These are phyloP conservation scores for Coemansia sp. DNA, from an alignment of 192 early-diverging fungal species.

Conservation along the genomic window DNA sequence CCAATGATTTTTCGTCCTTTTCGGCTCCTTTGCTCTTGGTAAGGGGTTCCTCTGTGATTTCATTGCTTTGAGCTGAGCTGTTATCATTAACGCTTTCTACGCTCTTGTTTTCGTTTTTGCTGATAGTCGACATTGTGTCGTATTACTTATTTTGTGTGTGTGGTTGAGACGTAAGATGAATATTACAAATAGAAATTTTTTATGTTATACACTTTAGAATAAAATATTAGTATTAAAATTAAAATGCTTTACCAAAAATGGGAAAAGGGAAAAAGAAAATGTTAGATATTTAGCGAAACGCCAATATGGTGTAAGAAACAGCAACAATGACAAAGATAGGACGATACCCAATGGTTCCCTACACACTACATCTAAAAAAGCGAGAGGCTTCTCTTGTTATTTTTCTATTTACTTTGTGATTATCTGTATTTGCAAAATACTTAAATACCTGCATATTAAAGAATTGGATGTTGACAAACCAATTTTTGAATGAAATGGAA, in stretches of 20 bases:
- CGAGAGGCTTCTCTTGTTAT: neutral
- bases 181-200: too few species aligned
- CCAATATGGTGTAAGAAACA: neutral
- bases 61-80: neutral
- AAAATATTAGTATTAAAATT: too few species aligned
- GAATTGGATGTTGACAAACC: neutral
- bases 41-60: neutral
- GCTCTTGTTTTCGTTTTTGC: neutral
- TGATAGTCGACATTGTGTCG: neutral
- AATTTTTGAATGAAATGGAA: too few species aligned
- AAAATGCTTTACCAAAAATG: too few species aligned
- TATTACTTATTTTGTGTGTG: neutral
- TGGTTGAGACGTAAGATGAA: neutral
- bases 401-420: neutral
- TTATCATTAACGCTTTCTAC: neutral
- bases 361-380: neutral
- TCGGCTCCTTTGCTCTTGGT: constrained; percentile 2
- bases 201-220: too few species aligned
- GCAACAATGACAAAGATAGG: neutral
- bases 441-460: constrained; percentile 4
- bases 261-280: neutral
- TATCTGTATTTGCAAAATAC: too few species aligned
- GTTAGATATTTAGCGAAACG: neutral
- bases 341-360: neutral
- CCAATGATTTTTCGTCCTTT: neutral